These are phyloP conservation scores for Terfezia claveryi DNA, from an alignment of 495 filamentous ascomycete genomes.

Conservation along the genomic window DNA sequence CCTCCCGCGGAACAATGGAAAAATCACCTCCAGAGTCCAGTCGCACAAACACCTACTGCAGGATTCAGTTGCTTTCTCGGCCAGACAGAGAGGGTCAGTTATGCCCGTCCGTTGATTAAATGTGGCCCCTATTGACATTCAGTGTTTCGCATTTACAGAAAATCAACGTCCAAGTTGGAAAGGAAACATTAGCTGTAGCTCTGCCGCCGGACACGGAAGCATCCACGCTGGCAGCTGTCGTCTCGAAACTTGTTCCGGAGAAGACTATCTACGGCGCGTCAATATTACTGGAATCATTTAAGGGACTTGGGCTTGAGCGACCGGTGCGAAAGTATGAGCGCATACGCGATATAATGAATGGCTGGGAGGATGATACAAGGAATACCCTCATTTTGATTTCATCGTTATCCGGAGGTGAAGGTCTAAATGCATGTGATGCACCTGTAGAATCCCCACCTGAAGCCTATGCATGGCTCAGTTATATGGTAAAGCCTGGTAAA, in stretches of 20 bases:
- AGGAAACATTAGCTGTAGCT: background rate
- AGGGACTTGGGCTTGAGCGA: conserved; percentile 56
- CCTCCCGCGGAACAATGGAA: too few relatives aligned
- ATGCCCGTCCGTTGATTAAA: too few relatives aligned
- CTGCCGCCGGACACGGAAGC: background rate
- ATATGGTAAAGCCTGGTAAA: conserved; percentile 54
- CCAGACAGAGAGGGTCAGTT: too few relatives aligned
- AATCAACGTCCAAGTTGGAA: background rate
- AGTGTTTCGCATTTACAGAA: background rate
- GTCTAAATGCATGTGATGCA: conserved; percentile 31
- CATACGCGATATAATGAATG: conserved; percentile 73
- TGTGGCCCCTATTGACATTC: too few relatives aligned
- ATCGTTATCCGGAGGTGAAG: conserved; percentile 27
- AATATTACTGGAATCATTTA: conserved; percentile 55
- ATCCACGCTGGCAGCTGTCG: background rate
- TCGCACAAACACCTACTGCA: too few relatives aligned
- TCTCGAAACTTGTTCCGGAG: background rate
- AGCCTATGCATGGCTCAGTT: conserved; percentile 46
- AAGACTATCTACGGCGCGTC: background rate
- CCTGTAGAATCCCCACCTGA: conserved; percentile 37
- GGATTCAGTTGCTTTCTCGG: too few relatives aligned
- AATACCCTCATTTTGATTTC: conserved; percentile 44
- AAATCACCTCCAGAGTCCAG: too few relatives aligned
- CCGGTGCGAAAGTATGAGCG: conserved; percentile 70
- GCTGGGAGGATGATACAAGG: conserved; percentile 60